Base-by-base conservation (phyloP, 2,329 filamentous ascomycete species). In the Aspergillus versicolor region DNA sequence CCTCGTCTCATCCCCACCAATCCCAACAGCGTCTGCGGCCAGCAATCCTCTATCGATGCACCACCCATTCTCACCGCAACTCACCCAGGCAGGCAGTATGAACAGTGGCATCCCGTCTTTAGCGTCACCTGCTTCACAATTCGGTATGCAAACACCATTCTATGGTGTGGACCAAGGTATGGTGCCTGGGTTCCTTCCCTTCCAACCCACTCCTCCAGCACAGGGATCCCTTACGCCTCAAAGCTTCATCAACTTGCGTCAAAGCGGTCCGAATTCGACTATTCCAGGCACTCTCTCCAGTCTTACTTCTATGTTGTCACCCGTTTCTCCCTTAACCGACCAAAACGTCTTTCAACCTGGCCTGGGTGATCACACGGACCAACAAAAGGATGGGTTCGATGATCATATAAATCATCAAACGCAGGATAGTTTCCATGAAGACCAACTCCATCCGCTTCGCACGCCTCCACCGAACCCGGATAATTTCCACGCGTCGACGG, bases 1-100 rank as follows among this genome's bases (percentile, higher is more conserved):
- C 6, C 78, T 93, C 50, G 86, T 91, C 5, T 92, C 93, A 68
- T 95, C 92, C 21, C 92, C 93, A 9, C 91, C 92, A 1, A 76
- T 96, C 24, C 90, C 90, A 19, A 87, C 91, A 0, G 87, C 87
- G 0, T 96, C 92, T 30, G 89, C 87, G 12, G 86, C 84, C 32
- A 93, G 90, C 75, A 88, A 85, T 61, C 85, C 86, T 45, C 79
- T 64, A 78, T 84, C 56, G 84, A 83, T 69, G 70, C 76, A 80
- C 80, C 62, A 87, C 87, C 65, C 82, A 37, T 87, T 92, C 72
- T 81, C 85, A 4, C 81, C 85, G 38, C 82, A 84, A 63, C 72
- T 84, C 66, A 78, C 83, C 51, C 75, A 84, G 63, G 82, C 88
- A 45, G 81, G 83, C 51, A 77, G 85, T 51, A 77, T 88, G 70